These are phyloP conservation scores for Tilletia caries DNA, from an alignment of 1,284 basidiomycete genomes.

Conservation along the genomic window DNA sequence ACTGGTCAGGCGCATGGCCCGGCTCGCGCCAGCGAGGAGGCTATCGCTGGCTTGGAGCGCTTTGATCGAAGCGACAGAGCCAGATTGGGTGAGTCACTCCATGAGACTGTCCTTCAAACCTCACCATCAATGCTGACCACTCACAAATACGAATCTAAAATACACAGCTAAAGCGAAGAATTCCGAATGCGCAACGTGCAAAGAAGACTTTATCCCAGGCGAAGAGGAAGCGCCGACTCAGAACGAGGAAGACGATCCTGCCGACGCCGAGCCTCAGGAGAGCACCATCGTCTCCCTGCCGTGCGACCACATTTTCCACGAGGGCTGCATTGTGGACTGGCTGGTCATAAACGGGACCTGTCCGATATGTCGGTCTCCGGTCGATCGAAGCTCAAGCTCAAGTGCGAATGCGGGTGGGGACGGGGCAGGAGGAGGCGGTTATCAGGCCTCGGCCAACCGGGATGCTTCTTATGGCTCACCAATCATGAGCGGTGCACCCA, in stretches of 20 bases:
- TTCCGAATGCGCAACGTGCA: conserved; percentile 44
- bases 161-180: conserved; percentile 29
- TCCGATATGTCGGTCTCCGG: conserved; percentile 40
- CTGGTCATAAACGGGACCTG: conserved; percentile 39
- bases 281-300: conserved; percentile 39
- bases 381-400: conserved; percentile 5
- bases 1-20: conserved; percentile 36
- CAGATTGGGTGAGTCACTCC: conserved; percentile 17
- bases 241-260: conserved; percentile 23
- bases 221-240: background rate
- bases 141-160: too few species aligned
- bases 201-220: conserved; percentile 35
- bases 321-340: conserved; percentile 46
- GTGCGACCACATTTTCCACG: conserved; percentile 42
- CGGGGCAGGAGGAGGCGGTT: background rate
- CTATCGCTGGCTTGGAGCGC: conserved; percentile 34
- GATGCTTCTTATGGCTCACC: background rate
- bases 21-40: conserved; percentile 37
- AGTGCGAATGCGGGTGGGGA: background rate
- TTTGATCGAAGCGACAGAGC: conserved; percentile 26
- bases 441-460: background rate
- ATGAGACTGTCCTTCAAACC: too few species aligned
- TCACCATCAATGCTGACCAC: too few species aligned
- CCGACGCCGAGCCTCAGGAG: conserved; percentile 26
- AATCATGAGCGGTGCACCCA: background rate